phyloP scores from a whole-genome alignment of 768 basidiomycete genomes.

The Agrocybe praecox region DNA sequence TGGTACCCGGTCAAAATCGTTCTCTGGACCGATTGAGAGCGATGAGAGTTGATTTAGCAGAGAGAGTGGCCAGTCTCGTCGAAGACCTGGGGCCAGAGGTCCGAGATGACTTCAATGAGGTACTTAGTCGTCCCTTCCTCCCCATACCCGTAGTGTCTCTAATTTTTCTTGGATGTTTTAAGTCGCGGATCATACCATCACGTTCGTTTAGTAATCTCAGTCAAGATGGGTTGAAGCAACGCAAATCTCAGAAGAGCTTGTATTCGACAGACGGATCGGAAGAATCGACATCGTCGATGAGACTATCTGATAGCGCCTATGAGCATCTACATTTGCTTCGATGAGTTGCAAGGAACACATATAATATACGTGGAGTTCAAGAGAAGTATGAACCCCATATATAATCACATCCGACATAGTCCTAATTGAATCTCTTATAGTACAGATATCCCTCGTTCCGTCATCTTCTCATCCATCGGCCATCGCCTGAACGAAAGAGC shows the following conservation, averaged over 20 bases:
- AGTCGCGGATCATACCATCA: background rate
- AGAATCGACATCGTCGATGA: no score
- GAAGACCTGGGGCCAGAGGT: slow-evolving; percentile 88
- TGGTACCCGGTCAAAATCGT: slow-evolving; percentile 86
- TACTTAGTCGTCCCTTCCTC: slow-evolving; percentile 28
- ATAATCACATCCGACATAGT: no score
- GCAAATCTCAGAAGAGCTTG: background rate
- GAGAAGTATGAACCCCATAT: no score
- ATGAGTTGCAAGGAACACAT: no score
- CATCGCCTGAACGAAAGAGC: no score
- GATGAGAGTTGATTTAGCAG: slow-evolving; percentile 73
- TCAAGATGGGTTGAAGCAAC: background rate
- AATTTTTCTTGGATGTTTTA: background rate
- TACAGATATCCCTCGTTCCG: no score
- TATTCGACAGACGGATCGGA: no score
- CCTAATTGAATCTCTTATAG: no score
- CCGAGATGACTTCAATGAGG: slow-evolving; percentile 86
- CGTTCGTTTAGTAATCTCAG: background rate
- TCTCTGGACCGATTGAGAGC: slow-evolving; percentile 75
- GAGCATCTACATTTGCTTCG: no score
- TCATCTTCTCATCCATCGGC: no score
- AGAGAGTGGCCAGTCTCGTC: slow-evolving; percentile 82
- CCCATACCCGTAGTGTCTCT: background rate
- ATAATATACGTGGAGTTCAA: no score
- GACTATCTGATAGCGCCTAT: no score